Percentiles rank a stretch among this genome's conserved stretches.
Evolutionary conservation across 495 filamentous ascomycete genomes (phyloP).

Genomic region (Ramalina intermedia): DNA sequence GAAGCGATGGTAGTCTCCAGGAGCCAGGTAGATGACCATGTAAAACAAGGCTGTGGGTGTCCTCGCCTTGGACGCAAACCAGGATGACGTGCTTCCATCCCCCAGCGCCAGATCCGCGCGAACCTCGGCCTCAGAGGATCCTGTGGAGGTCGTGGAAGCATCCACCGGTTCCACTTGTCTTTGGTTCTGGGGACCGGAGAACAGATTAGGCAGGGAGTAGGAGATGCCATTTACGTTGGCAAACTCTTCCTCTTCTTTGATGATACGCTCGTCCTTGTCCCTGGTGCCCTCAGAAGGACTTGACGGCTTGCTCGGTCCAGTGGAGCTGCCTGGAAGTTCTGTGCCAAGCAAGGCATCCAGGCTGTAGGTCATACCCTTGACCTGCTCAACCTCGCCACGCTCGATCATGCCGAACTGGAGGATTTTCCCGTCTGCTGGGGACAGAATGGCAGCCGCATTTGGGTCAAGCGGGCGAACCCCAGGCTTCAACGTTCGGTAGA

Average conservation of each 20-base stretch:
- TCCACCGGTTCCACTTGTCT: conserved; percentile 28
- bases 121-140: conserved; percentile 64
- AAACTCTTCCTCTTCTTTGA: conserved; percentile 77
- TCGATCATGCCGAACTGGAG: conserved; percentile 88
- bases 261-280: conserved; percentile 40
- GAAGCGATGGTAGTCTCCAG: conserved; percentile 96
- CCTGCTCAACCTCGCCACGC: conserved; percentile 90
- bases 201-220: conserved; percentile 79
- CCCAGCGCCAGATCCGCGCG: conserved; percentile 65
- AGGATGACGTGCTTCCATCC: conserved; percentile 41
- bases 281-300: background rate
- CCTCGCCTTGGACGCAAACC: conserved; percentile 56
- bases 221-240: conserved; percentile 92
- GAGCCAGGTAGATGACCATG: conserved; percentile 91
- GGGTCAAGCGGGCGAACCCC: conserved; percentile 78
- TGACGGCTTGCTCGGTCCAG: conserved; percentile 1
- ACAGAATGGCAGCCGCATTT: conserved; percentile 61
- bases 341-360: conserved; percentile 81
- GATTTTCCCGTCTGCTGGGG: conserved; percentile 78
- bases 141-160: conserved; percentile 49
- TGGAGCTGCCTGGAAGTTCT: conserved; percentile 24
- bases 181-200: conserved; percentile 50
- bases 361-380: conserved; percentile 96
- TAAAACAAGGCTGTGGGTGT: conserved; percentile 68
- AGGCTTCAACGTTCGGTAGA: conserved; percentile 87